Evolutionary conservation across 2,329 filamentous ascomycete genomes (phyloP).

Genomic region (Alternaria sp.): DNA sequence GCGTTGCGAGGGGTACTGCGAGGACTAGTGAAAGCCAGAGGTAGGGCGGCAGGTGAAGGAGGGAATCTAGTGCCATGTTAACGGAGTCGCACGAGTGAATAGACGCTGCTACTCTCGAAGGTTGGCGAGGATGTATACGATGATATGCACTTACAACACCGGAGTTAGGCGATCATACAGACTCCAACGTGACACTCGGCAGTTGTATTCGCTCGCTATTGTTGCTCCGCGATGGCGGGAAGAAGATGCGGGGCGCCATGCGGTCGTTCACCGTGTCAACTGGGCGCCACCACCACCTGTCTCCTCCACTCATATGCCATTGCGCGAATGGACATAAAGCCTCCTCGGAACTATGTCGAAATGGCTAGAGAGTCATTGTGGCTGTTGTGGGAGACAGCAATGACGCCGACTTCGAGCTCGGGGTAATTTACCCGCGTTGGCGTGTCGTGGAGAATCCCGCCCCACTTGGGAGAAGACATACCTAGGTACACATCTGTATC

Average conservation of each 20-base stretch:
- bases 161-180: background rate
- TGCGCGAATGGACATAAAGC: background rate
- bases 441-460: background rate
- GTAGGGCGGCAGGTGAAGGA: slow-evolving; percentile 24
- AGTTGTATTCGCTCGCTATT: slow-evolving; percentile 25
- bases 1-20: slow-evolving; percentile 28
- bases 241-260: slow-evolving; percentile 17
- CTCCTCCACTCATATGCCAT: background rate
- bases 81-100: background rate
- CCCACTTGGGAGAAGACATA: background rate
- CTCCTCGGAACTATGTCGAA: background rate
- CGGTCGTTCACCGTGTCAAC: background rate
- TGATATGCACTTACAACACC: slow-evolving; percentile 7
- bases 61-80: slow-evolving; percentile 36
- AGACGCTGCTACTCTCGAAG: background rate
- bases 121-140: background rate
- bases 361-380: background rate
- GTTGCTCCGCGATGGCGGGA: slow-evolving; percentile 14
- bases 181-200: slow-evolving; percentile 23
- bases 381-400: background rate
- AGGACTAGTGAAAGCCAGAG: slow-evolving; percentile 38
- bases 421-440: background rate
- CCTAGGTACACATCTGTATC: background rate
- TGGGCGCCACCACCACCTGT: background rate
- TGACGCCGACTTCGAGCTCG: background rate